Percentiles rank a stretch among this genome's conserved stretches.
Conservation (phyloP, 371 early-diverging fungal genomes). For the Syncephalis fuscata region DNA sequence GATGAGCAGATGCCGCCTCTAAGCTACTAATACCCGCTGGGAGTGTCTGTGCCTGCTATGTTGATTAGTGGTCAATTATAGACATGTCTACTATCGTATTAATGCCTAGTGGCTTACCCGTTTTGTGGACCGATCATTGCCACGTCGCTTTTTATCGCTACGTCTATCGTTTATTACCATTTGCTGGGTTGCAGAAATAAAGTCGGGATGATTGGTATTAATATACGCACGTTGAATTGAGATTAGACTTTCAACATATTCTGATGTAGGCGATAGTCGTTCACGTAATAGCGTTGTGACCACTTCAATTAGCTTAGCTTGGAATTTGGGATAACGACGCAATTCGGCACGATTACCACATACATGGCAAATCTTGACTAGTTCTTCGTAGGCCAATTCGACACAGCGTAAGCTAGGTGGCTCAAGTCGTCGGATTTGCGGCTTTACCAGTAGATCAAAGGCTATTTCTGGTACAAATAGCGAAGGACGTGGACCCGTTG, state of each 20-base stretch:
- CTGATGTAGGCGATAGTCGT: constrained; percentile 45
- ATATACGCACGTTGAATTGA: constrained; percentile 78
- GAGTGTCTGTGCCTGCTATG: too few species aligned
- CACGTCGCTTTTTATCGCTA: constrained; percentile 19
- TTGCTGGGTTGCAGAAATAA: constrained; percentile 43
- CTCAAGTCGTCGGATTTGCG: constrained; percentile 62
- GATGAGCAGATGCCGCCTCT: too few species aligned
- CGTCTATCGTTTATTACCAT: too few species aligned
- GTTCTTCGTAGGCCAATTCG: constrained; percentile 74
- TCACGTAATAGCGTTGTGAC: constrained; percentile 68
- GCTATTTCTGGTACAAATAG: constrained; percentile 85
- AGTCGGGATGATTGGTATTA: constrained; percentile 87
- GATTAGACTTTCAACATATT: constrained; percentile 66
- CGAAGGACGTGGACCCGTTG: constrained; percentile 69
- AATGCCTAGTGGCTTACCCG: background rate
- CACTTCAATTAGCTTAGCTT: constrained; percentile 54
- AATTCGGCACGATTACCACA: constrained; percentile 54
- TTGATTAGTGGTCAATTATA: background rate
- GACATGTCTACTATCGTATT: too few species aligned
- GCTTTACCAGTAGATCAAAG: constrained; percentile 74
- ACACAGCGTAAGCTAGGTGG: constrained; percentile 71
- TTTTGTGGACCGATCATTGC: constrained; percentile 9
- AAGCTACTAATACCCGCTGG: too few species aligned
- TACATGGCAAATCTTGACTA: constrained; percentile 72
- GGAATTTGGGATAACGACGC: constrained; percentile 60